Conservation (phyloP, 768 basidiomycete genomes). For the Kwoniella newhampshirensis region DNA sequence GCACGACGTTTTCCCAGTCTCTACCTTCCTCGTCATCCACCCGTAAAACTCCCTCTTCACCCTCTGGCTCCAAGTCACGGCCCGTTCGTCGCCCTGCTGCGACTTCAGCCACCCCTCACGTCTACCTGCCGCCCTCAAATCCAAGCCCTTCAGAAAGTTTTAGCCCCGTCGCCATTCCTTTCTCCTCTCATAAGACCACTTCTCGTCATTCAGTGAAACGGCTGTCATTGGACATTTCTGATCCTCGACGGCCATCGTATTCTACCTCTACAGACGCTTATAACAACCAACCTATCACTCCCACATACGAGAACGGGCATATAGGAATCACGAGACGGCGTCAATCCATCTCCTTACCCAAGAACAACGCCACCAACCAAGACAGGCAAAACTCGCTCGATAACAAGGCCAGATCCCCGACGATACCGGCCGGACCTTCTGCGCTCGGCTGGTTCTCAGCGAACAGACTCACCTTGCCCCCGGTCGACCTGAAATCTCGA, state of each 20-base stretch:
- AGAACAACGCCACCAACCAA: not conserved
- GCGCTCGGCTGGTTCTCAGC: conserved; percentile 17
- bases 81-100: no score
- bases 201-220: conserved; percentile 14
- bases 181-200: not conserved
- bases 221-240: conserved; percentile 12
- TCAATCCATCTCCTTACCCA: conserved; percentile 1
- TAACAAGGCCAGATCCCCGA: conserved; percentile 1
- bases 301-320: conserved; percentile 13
- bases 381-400: conserved; percentile 6
- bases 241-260: not conserved
- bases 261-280: not conserved
- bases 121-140: no score
- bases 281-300: conserved; percentile 7
- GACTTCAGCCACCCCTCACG: no score
- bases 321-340: conserved; percentile 8
- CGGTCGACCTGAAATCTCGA: conserved; percentile 1
- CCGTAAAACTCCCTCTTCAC: no score
- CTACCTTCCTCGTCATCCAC: no score
- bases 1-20: no score
- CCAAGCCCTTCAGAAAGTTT: no score
- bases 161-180: not conserved
- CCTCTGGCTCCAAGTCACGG: no score
- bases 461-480: conserved; percentile 11
- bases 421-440: conserved; percentile 6